These are phyloP conservation scores for Rosa lucieae DNA, from an alignment of 306 rosid species.

Conservation along the genomic window DNA sequence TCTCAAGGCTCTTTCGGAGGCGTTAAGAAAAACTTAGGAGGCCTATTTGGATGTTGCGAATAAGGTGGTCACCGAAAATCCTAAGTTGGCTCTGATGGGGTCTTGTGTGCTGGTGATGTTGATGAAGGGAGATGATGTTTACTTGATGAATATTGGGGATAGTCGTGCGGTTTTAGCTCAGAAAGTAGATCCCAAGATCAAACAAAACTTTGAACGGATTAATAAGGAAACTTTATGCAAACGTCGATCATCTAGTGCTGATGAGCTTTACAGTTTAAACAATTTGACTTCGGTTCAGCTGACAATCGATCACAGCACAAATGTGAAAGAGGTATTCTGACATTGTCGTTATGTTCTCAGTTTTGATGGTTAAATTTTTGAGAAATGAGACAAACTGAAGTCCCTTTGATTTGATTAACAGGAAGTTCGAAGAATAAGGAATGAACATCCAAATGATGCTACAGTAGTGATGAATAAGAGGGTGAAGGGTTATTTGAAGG, in stretches of 20 bases:
- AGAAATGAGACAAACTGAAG: not conserved
- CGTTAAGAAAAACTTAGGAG: slow-evolving; percentile 58
- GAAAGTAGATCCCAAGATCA: slow-evolving; percentile 21
- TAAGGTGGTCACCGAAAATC: slow-evolving; percentile 45
- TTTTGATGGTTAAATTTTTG: not conserved
- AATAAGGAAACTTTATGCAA: slow-evolving; percentile 29
- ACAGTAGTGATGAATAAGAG: slow-evolving; percentile 53
- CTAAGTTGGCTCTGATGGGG: slow-evolving; percentile 85
- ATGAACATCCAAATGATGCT: slow-evolving; percentile 70
- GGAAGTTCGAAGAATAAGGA: slow-evolving; percentile 72
- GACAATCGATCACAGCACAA: slow-evolving; percentile 69
- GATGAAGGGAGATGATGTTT: slow-evolving; percentile 81
- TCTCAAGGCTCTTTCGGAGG: slow-evolving; percentile 57
- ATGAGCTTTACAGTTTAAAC: slow-evolving; percentile 18
- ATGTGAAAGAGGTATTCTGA: slow-evolving; percentile 52
- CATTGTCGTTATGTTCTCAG: not conserved
- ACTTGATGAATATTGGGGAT: slow-evolving; percentile 88
- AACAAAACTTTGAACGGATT: slow-evolving; percentile 28
- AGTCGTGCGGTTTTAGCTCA: slow-evolving; percentile 68
- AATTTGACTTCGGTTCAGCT: slow-evolving; percentile 53
- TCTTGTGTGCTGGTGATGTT: slow-evolving; percentile 90
- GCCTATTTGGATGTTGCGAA: slow-evolving; percentile 49
- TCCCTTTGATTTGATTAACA: slow-evolving; percentile 16
- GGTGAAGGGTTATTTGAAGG: slow-evolving; percentile 77
- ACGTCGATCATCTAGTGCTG: slow-evolving; percentile 23